Conservation (phyloP, 139 green algal species). For the Chlamydomonas urium region DNA sequence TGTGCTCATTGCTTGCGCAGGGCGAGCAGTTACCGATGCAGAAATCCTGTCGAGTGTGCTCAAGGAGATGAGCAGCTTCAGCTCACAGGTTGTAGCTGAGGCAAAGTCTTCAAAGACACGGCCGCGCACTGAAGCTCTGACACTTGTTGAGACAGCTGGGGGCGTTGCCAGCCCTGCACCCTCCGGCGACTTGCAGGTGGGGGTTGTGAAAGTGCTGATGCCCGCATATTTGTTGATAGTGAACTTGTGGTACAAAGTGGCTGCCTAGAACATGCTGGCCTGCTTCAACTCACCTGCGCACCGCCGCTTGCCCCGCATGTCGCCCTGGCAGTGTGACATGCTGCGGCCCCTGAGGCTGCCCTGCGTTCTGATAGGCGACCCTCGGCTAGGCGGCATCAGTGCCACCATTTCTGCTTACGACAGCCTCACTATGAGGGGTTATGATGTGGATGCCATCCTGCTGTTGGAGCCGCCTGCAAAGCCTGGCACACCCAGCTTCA, state of each 20-base stretch:
- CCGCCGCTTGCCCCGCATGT: not conserved
- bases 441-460: slow-evolving; percentile 56
- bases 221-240: too few relatives aligned
- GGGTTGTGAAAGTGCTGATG: too few relatives aligned
- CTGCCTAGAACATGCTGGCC: not conserved
- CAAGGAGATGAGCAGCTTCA: slow-evolving; percentile 35
- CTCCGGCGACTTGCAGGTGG: slow-evolving; percentile 73
- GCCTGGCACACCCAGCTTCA: not conserved
- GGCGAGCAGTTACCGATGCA: slow-evolving; percentile 38
- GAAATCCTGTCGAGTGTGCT: slow-evolving; percentile 32
- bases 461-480: slow-evolving; percentile 15
- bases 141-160: slow-evolving; percentile 90
- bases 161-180: slow-evolving; percentile 81
- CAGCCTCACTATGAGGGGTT: slow-evolving; percentile 67
- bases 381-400: slow-evolving; percentile 87
- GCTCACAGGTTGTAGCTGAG: not conserved
- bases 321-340: slow-evolving; percentile 63
- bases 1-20: not conserved
- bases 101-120: not conserved
- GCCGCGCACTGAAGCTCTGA: not conserved
- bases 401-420: slow-evolving; percentile 82
- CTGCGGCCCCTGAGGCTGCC: slow-evolving; percentile 78
- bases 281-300: not conserved
- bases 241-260: too few relatives aligned
- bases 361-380: slow-evolving; percentile 84